Evolutionary conservation across 306 rosid species (phyloP).

Genomic region (Cajanus cajan): DNA sequence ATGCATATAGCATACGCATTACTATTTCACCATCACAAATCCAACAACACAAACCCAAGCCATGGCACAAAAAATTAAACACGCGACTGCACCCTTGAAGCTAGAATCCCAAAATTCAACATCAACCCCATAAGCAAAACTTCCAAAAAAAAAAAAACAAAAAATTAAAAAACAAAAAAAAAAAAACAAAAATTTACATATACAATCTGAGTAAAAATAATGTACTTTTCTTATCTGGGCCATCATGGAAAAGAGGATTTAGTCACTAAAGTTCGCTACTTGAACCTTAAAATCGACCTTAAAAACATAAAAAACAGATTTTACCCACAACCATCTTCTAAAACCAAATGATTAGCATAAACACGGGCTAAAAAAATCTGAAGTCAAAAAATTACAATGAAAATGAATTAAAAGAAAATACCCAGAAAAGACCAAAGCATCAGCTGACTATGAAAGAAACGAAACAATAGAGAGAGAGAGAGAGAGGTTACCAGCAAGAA

Average conservation of each 20-base stretch:
- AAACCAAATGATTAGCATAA: conserved; percentile 2
- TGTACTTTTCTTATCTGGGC: background rate
- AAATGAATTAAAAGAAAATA: background rate
- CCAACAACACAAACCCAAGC: background rate
- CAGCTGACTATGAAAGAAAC: background rate
- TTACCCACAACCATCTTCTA: background rate
- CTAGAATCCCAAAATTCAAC: background rate
- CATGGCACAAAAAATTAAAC: background rate
- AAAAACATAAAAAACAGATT: background rate
- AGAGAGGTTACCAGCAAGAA: conserved; percentile 73
- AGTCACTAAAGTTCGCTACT: background rate
- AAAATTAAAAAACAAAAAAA: no score
- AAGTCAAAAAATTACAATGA: background rate
- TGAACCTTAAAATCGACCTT: background rate
- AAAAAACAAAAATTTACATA: no score
- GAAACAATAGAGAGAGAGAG: background rate
- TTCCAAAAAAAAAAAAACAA: background rate
- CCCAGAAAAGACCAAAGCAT: background rate
- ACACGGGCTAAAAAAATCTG: no score
- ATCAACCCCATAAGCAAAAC: background rate
- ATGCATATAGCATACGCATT: background rate
- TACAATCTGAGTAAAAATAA: background rate
- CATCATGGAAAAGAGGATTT: background rate
- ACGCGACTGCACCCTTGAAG: background rate
- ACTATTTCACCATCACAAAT: background rate